These are phyloP conservation scores for Colletotrichum gloeosporioides DNA, from an alignment of 2,329 filamentous ascomycete species.

Conservation along the genomic window DNA sequence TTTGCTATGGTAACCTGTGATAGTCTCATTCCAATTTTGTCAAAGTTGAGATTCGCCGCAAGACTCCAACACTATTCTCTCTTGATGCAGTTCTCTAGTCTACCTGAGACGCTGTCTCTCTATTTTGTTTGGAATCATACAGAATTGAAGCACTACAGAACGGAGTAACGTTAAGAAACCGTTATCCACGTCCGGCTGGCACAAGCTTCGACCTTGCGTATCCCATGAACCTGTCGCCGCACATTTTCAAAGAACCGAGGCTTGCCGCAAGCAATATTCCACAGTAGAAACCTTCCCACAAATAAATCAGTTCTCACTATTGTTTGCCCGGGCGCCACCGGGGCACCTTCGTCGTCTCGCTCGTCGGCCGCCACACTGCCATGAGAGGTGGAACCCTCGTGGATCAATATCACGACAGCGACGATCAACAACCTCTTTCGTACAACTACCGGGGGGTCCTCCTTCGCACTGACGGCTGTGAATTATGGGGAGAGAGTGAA, in stretches of 20 bases:
- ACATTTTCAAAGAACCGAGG: not conserved
- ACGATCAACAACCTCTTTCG: not conserved
- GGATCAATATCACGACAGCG: not conserved
- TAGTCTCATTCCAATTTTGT: not conserved
- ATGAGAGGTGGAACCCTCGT: not conserved
- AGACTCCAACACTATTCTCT: not conserved
- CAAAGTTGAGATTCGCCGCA: not conserved
- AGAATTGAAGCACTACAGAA: not conserved
- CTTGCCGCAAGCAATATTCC: not conserved
- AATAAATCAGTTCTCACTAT: not conserved
- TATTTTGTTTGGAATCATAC: not conserved
- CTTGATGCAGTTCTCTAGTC: not conserved
- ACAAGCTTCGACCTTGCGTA: not conserved
- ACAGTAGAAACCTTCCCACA: not conserved
- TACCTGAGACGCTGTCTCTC: not conserved
- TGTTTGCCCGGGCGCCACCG: not conserved
- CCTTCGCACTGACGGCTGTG: not conserved
- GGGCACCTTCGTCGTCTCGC: not conserved
- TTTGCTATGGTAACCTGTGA: accelerated
- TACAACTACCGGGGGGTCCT: not conserved
- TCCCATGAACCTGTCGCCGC: not conserved
- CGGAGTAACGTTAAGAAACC: not conserved
- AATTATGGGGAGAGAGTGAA: not conserved
- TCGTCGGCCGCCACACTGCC: not conserved
- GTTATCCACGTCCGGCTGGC: not conserved